A percentile compares a stretch with the other conserved stretches of the same genome.
Conservation (phyloP, 2,329 filamentous ascomycete species). For the Aspergillus sp. region DNA sequence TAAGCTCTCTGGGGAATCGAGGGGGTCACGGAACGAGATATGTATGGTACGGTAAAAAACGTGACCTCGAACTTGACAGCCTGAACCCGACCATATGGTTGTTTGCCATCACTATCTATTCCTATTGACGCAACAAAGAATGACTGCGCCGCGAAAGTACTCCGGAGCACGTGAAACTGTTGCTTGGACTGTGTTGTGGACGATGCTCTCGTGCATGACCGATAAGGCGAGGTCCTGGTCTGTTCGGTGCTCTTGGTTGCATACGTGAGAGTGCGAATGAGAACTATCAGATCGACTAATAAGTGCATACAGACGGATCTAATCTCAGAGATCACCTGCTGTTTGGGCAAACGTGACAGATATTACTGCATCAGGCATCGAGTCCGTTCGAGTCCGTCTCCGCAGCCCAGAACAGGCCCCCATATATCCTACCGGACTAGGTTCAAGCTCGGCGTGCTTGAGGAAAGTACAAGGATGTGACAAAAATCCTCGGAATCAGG, state of each 20-base stretch:
- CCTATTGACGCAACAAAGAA: not conserved
- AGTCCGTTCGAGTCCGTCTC: not conserved
- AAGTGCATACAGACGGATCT: not conserved
- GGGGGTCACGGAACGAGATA: slow-evolving; percentile 17
- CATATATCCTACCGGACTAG: too few relatives aligned
- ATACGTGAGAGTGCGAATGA: not conserved
- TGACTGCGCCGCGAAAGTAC: not conserved
- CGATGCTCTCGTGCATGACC: not conserved
- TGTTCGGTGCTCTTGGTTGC: not conserved
- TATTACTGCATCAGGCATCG: not conserved
- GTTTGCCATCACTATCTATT: not conserved
- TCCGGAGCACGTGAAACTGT: not conserved
- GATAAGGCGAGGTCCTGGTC: not conserved
- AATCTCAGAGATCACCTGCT: not conserved
- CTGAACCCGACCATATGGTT: not conserved
- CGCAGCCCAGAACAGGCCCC: too few relatives aligned
- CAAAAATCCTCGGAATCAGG: not conserved
- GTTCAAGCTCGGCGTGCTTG: too few relatives aligned
- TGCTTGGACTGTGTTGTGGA: not conserved
- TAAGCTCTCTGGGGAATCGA: slow-evolving; percentile 19
- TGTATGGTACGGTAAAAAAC: slow-evolving; percentile 1
- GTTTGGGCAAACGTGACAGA: not conserved
- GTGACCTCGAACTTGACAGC: not conserved
- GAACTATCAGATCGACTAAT: not conserved
- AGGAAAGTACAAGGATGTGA: too few relatives aligned